Evolutionary conservation across 1,284 basidiomycete species (phyloP), one percentile per base, ranked within the genome.

Genomic region (Pseudozyma pruni): DNA sequence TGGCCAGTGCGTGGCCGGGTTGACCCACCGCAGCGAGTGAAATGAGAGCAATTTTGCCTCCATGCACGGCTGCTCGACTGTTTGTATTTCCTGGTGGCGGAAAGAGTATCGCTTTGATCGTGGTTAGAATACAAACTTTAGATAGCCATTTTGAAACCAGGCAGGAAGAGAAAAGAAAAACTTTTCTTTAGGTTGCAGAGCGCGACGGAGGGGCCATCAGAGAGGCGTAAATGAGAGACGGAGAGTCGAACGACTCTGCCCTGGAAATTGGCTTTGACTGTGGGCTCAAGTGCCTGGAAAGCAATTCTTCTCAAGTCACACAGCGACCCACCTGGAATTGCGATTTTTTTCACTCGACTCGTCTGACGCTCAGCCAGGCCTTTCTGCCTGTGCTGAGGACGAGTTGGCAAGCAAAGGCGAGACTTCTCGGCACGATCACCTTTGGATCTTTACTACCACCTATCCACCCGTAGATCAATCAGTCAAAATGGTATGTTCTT

Each of bases 401-500:
- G 25, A 17, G 25, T 20, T 37, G 31, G 25, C 20, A 39, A 33
- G 29, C 53, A 63, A 42, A 60, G 7, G 41, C 35, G 25, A 27
- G 33, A 20, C 33, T 23, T 16, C 11, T 25, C 10, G 33, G 40
- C 54, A 44, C 50, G 40, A 49, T 58, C 55, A 40, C 42, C 35
- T 25, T 16, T 11, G 11, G n/a, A 31, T 41, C 16, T 23, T 39
- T 40, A 66, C 62, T 45, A 48, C 52, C 55, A 66, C 55, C 62
- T 58, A 58, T 45, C 44, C 52, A 58, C 55, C 62, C 41, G 62
- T 66, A 66, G 62, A 58, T 66, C 55, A 58, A 48, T 49, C 32
- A 58, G 55, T 53, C 62, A 66, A 66, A 59, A 66, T 66, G 62
- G 62, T 66, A 66, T 39, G 62, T 66, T 50, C 29, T 34, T 17